Percentiles rank a stretch among this genome's conserved stretches.
These are phyloP conservation scores for Fraxinus floribunda DNA, from an alignment of 305 asterid species.

Conservation along the genomic window DNA sequence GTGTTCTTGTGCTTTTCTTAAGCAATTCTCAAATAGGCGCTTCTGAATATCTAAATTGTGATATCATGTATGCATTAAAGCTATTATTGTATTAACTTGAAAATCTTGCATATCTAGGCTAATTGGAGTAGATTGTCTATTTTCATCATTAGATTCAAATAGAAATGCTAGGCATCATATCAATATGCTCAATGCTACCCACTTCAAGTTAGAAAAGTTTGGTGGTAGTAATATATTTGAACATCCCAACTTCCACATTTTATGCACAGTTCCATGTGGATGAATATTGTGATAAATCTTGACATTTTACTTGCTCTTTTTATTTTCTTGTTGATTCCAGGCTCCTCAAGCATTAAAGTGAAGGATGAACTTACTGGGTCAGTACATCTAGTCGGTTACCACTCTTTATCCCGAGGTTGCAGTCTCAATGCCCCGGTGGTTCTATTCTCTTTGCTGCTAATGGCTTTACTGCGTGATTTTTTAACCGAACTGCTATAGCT, in stretches of 20 bases:
- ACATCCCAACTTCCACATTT: not conserved
- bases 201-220: not conserved
- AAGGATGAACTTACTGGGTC: constrained; percentile 98
- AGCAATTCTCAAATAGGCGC: not conserved
- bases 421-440: constrained; percentile 26
- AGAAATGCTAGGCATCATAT: not conserved
- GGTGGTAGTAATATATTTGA: not conserved
- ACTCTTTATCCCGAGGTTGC: constrained; percentile 53
- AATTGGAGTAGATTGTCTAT: not conserved
- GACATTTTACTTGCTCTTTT: not conserved
- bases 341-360: constrained; percentile 88
- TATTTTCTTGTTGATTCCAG: constrained; percentile 38
- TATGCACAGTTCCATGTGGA: not conserved
- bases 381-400: constrained; percentile 96
- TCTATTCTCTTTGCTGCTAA: constrained; percentile 39
- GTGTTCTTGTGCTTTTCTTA: not conserved
- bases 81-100: not conserved
- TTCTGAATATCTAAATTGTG: not conserved
- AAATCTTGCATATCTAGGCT: not conserved
- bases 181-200: not conserved
- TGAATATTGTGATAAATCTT: not conserved
- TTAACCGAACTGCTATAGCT: constrained; percentile 27
- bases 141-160: not conserved
- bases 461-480: constrained; percentile 44
- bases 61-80: not conserved